These are phyloP conservation scores for Podila minutissima DNA, from an alignment of 192 early-diverging fungal genomes.

Conservation along the genomic window DNA sequence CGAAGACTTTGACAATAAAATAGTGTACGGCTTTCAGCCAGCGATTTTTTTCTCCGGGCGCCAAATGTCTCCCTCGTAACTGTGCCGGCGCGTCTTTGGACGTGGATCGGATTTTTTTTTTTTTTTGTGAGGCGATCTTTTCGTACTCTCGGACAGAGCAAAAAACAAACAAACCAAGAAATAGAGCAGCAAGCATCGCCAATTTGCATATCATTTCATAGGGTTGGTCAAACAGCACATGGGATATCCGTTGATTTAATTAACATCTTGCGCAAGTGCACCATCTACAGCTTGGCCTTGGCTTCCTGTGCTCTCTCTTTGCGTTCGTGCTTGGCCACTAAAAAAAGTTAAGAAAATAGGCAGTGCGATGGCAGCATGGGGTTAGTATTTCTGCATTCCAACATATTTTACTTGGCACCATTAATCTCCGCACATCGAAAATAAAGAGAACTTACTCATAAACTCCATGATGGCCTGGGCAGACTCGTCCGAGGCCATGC, in stretches of 20 bases:
- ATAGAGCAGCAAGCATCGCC: no score
- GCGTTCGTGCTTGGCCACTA: conserved; percentile 22
- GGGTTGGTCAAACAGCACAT: no score
- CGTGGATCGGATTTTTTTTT: no score
- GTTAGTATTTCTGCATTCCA: background rate
- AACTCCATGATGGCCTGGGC: conserved; percentile 58
- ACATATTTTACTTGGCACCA: background rate
- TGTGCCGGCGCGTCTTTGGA: no score
- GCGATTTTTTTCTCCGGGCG: no score
- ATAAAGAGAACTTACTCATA: conserved; percentile 34
- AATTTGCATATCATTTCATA: no score
- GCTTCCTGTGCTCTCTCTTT: conserved; percentile 4
- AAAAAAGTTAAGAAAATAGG: background rate
- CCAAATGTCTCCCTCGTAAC: no score
- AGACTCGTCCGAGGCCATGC: conserved; percentile 65
- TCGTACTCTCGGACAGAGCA: no score
- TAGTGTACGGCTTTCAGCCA: no score
- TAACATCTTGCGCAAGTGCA: background rate
- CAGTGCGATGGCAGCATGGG: background rate
- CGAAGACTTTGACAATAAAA: no score
- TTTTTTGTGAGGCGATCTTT: no score
- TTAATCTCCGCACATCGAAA: background rate
- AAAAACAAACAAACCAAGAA: no score
- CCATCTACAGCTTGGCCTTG: conserved; percentile 22
- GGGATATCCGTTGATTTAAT: background rate